Evolutionary conservation across 192 early-diverging fungal genomes (phyloP).

Genomic region (Backusella tarrabulga): DNA sequence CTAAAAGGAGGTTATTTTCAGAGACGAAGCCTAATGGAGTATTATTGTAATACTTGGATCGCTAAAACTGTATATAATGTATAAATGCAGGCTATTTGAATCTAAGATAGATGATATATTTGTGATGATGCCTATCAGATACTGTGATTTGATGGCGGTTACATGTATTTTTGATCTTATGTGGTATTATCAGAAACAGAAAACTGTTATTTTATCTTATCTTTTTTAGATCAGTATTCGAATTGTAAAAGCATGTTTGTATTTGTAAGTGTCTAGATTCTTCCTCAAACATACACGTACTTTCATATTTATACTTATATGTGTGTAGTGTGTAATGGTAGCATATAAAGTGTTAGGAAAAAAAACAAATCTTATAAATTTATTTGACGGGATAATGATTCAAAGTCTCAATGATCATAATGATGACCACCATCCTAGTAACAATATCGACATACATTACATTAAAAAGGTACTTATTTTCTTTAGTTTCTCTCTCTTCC

Average conservation of each 20-base stretch:
- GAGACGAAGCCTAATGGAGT: background rate
- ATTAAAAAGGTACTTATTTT: background rate
- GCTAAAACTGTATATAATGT: background rate
- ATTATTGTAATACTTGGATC: background rate
- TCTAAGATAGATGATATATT: background rate
- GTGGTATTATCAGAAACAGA: background rate
- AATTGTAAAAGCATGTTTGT: background rate
- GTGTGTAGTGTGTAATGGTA: too few species aligned
- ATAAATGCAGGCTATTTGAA: background rate
- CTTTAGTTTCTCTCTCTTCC: background rate
- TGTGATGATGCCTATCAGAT: background rate
- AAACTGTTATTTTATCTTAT: background rate
- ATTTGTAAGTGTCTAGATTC: too few species aligned
- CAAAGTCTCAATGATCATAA: background rate
- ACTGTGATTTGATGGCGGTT: background rate
- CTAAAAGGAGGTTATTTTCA: background rate
- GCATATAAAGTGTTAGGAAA: too few species aligned
- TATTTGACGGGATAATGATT: background rate
- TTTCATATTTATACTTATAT: too few species aligned
- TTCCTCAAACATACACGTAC: too few species aligned
- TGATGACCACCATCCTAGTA: background rate
- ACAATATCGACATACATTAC: background rate
- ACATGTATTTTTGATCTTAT: background rate
- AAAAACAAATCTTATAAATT: too few species aligned
- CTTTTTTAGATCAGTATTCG: background rate